phyloP scores from a whole-genome alignment of 306 rosid genomes.

The Castanopsis chinensis region DNA sequence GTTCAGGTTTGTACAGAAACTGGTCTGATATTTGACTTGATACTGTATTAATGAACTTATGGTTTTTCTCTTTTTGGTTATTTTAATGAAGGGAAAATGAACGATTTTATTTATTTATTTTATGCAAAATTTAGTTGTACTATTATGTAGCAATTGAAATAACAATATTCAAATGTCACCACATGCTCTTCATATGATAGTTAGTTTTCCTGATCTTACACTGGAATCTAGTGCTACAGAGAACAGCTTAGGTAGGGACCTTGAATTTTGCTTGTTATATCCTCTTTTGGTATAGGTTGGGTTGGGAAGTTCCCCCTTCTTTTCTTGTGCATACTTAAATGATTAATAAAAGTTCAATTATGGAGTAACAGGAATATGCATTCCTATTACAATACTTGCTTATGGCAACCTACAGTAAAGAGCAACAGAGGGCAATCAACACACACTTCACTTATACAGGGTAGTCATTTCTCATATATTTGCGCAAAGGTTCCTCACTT shows the following conservation, averaged over 20 bases:
- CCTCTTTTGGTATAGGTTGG: background rate
- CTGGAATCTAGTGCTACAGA: background rate
- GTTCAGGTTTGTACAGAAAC: constrained; percentile 62
- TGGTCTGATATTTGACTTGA: background rate
- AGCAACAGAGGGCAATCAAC: too few species aligned
- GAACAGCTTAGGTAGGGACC: background rate
- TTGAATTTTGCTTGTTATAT: background rate
- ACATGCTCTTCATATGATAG: background rate
- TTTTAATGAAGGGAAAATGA: background rate
- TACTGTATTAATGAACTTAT: background rate
- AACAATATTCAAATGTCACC: background rate
- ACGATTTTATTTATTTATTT: background rate
- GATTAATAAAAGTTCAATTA: background rate
- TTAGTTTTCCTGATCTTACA: background rate
- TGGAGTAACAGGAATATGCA: background rate
- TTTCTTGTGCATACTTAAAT: background rate
- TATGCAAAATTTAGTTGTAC: background rate
- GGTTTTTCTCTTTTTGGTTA: background rate
- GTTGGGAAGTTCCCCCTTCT: background rate
- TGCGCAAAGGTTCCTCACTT: background rate
- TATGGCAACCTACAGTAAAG: too few species aligned
- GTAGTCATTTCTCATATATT: background rate
- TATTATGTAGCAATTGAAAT: background rate
- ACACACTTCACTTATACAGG: background rate
- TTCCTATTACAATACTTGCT: too few species aligned